Conservation (phyloP, 305 asterid genomes). For the Fraxinus ornus region DNA sequence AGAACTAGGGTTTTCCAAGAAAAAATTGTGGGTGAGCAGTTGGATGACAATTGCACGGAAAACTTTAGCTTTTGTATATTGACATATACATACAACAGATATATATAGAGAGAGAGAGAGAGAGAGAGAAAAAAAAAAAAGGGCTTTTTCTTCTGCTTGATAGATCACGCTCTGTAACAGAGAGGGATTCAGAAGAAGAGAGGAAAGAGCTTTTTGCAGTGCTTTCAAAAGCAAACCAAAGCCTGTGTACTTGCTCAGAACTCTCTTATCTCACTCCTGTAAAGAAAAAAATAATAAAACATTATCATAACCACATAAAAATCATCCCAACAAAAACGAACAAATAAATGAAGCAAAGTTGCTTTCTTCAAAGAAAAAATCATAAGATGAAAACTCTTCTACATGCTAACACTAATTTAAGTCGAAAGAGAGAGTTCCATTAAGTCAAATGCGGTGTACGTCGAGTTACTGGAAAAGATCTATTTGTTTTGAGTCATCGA, state of each 20-base stretch:
- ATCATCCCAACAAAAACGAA: background rate
- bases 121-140: background rate
- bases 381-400: background rate
- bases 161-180: background rate
- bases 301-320: slow-evolving; percentile 2
- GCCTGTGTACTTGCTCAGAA: slow-evolving; percentile 5
- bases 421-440: background rate
- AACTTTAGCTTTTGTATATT: slow-evolving; percentile 17
- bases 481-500: background rate
- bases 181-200: background rate
- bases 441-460: background rate
- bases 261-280: slow-evolving; percentile 2
- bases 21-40: background rate
- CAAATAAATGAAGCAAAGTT: background rate
- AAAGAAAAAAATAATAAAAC: background rate
- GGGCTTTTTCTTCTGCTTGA: background rate
- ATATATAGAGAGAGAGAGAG: background rate
- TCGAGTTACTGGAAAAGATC: background rate
- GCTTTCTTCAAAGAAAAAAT: background rate
- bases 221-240: slow-evolving; percentile 2
- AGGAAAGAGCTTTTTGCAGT: slow-evolving; percentile 6
- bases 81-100: slow-evolving; percentile 9
- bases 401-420: background rate
- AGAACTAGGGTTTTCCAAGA: slow-evolving; percentile 20
- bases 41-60: slow-evolving; percentile 19